A percentile compares a stretch with the other conserved stretches of the same genome.
phyloP scores from a whole-genome alignment of 164 flowering plant species.

The Stephania japonica region DNA sequence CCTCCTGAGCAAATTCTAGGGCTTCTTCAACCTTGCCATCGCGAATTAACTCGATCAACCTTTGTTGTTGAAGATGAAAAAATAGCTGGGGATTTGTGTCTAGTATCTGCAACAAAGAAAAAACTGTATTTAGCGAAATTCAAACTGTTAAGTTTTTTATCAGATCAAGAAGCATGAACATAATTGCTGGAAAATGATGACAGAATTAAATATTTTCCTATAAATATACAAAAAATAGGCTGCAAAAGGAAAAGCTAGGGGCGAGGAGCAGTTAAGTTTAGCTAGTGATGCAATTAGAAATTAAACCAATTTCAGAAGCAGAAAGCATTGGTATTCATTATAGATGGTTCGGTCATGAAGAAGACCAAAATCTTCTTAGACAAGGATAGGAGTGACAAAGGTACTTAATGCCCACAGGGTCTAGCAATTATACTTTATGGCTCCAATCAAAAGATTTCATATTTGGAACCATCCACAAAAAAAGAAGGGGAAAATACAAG shows the following conservation, averaged over 20 bases:
- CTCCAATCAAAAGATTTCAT: background rate
- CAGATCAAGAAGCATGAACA: background rate
- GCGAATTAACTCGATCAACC: conserved; percentile 84
- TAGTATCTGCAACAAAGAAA: conserved; percentile 56
- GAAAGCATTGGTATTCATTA: background rate
- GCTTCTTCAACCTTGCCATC: conserved; percentile 87
- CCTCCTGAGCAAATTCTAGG: conserved; percentile 95
- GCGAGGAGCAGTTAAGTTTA: background rate
- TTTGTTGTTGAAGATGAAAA: conserved; percentile 96
- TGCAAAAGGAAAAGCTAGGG: background rate
- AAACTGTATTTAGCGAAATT: background rate
- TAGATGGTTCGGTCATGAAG: background rate
- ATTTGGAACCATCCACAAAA: no score
- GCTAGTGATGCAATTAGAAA: background rate
- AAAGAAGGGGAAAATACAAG: background rate
- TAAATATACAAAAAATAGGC: background rate
- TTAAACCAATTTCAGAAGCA: background rate
- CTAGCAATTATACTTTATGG: background rate
- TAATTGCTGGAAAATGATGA: background rate
- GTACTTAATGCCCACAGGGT: background rate
- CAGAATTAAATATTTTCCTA: background rate
- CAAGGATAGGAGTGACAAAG: background rate
- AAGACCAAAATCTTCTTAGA: background rate
- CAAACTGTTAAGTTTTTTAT: background rate
- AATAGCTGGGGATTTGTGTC: conserved; percentile 90